Evolutionary conservation across 2,329 filamentous ascomycete genomes (phyloP).

Genomic region (Diaporthe humulicola): DNA sequence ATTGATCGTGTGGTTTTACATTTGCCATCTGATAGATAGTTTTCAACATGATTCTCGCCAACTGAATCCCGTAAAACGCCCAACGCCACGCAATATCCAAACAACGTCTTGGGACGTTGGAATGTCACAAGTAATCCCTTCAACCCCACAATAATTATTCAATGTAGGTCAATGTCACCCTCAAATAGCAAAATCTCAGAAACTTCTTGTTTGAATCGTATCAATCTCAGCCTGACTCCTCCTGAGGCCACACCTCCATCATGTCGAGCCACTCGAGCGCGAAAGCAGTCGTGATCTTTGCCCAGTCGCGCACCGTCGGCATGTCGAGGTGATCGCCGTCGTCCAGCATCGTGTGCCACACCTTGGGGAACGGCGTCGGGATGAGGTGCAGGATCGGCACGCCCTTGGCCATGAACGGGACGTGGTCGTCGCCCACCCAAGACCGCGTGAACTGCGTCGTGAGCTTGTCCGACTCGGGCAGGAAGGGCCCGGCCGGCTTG

Average conservation of each 20-base stretch:
- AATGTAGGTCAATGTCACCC: neutral
- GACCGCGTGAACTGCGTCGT: conserved; percentile 60
- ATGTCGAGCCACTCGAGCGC: conserved; percentile 93
- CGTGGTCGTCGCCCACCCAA: conserved; percentile 86
- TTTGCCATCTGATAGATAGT: conserved; percentile 10
- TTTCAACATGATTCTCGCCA: neutral
- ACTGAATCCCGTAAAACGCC: neutral
- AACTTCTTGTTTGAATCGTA: neutral
- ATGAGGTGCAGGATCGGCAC: conserved; percentile 94
- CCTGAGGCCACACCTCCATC: conserved; percentile 40
- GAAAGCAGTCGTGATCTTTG: conserved; percentile 85
- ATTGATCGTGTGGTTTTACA: conserved; percentile 36
- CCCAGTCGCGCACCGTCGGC: conserved; percentile 88
- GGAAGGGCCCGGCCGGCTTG: conserved; percentile 66
- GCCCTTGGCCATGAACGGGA: conserved; percentile 89
- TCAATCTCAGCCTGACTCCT: conserved; percentile 42
- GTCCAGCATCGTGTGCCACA: conserved; percentile 91
- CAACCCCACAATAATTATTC: neutral
- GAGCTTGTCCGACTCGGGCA: conserved; percentile 73
- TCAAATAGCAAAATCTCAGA: neutral
- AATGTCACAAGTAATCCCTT: neutral
- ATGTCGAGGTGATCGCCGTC: conserved; percentile 87
- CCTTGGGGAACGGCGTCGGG: conserved; percentile 81
- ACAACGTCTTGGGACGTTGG: neutral
- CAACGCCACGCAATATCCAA: conserved; percentile 14